Percentiles rank a stretch among this genome's conserved stretches.
These are phyloP conservation scores for Pseudevernia furfuracea DNA, from an alignment of 495 filamentous ascomycete species.

Conservation along the genomic window DNA sequence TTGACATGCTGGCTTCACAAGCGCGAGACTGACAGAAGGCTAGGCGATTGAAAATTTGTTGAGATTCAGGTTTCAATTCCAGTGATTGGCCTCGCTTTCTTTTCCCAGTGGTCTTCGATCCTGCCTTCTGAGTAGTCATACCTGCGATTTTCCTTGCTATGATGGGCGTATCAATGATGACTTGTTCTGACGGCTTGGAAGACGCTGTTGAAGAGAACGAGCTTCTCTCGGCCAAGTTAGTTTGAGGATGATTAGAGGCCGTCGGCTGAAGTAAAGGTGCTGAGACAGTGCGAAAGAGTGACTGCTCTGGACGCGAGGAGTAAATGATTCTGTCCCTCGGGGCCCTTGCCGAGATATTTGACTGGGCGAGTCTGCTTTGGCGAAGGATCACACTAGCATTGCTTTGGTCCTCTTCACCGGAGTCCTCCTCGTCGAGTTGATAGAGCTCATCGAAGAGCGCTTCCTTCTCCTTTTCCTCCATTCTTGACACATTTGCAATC, in stretches of 20 bases:
- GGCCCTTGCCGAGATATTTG: background rate
- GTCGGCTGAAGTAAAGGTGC: slow-evolving; percentile 12
- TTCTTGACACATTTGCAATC: slow-evolving; percentile 12
- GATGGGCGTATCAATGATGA: background rate
- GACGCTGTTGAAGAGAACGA: background rate
- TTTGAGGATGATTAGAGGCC: background rate
- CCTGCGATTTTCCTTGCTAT: background rate
- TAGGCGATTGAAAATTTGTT: slow-evolving; percentile 58
- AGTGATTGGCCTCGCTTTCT: slow-evolving; percentile 39
- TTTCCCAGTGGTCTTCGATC: slow-evolving; percentile 33
- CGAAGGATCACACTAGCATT: slow-evolving; percentile 9
- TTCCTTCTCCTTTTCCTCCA: slow-evolving; percentile 32
- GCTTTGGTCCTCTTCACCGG: slow-evolving; percentile 33
- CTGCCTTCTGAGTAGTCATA: slow-evolving; percentile 25
- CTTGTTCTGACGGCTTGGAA: background rate
- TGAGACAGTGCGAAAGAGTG: slow-evolving; percentile 14
- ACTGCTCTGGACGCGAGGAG: background rate
- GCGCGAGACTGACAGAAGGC: slow-evolving; percentile 48
- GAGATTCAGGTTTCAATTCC: slow-evolving; percentile 46
- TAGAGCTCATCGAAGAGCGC: slow-evolving; percentile 43
- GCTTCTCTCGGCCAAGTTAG: slow-evolving; percentile 7
- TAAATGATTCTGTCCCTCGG: background rate
- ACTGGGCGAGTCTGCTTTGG: background rate
- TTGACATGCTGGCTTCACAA: background rate
- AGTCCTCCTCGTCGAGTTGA: slow-evolving; percentile 34